Percentiles rank a stretch among this genome's conserved stretches.
Conservation (phyloP, 208 protist species). For the Crithidia mellificae region DNA sequence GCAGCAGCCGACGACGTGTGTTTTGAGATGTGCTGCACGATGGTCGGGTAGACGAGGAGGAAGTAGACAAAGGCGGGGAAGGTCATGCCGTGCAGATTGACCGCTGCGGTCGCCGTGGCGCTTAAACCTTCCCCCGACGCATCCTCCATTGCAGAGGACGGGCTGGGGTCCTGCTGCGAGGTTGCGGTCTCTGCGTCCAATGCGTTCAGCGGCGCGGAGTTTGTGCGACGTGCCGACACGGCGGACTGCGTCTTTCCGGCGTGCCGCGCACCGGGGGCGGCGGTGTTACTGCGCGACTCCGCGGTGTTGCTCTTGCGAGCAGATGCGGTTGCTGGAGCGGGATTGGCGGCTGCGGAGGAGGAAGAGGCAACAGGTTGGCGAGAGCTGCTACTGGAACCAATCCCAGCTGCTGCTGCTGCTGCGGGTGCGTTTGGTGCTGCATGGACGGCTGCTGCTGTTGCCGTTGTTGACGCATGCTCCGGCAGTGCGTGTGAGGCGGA, state of each 20-base stretch:
- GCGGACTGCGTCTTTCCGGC: too few species aligned
- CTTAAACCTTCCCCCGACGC: neutral
- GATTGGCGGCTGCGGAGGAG: too few species aligned
- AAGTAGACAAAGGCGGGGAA: constrained; percentile 75
- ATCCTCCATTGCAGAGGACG: neutral
- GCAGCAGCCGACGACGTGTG: constrained; percentile 1
- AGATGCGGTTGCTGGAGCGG: too few species aligned
- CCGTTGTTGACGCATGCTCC: too few species aligned
- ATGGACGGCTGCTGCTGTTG: neutral
- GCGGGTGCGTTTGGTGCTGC: constrained; percentile 2
- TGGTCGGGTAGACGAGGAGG: constrained; percentile 34
- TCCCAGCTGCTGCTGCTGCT: neutral
- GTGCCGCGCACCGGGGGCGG: too few species aligned
- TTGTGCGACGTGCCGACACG: too few species aligned
- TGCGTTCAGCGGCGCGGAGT: too few species aligned
- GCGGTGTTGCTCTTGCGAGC: too few species aligned
- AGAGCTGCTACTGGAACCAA: too few species aligned
- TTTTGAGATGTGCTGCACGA: constrained; percentile 16
- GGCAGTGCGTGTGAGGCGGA: constrained; percentile 1
- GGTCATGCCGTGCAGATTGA: constrained; percentile 32
- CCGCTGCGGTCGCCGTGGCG: neutral
- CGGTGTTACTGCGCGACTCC: too few species aligned
- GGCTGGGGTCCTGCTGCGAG: neutral
- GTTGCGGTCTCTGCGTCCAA: too few species aligned
- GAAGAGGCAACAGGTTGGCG: too few species aligned